Percentiles rank a stretch among this genome's conserved stretches.
Conservation (phyloP, 2,329 filamentous ascomycete genomes). For the Curvularia sp. region DNA sequence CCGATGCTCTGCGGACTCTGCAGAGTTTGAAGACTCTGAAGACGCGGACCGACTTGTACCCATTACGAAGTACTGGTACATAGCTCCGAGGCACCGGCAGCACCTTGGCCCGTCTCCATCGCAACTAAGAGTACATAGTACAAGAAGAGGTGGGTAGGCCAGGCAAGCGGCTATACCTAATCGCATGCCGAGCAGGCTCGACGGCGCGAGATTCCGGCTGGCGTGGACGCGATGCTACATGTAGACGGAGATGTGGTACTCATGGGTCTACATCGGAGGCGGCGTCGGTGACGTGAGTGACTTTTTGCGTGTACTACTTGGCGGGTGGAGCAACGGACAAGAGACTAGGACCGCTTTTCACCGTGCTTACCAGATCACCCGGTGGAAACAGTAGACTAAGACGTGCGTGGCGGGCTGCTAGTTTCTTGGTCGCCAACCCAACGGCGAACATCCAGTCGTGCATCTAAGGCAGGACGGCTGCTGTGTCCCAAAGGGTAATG, state of each 20-base stretch:
- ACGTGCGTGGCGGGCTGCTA: slow-evolving; percentile 2
- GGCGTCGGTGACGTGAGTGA: slow-evolving; percentile 21
- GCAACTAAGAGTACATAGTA: background rate
- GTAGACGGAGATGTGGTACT: slow-evolving; percentile 7
- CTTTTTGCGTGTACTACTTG: slow-evolving; percentile 16
- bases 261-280: slow-evolving; percentile 11
- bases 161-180: slow-evolving; percentile 5
- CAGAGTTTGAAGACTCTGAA: background rate
- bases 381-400: slow-evolving; percentile 12
- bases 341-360: slow-evolving; percentile 5
- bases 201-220: slow-evolving; percentile 13
- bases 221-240: slow-evolving; percentile 12
- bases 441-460: slow-evolving; percentile 15
- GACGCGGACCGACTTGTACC: background rate
- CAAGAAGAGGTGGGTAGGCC: background rate
- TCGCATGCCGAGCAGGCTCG: slow-evolving; percentile 4
- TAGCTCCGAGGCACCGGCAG: background rate
- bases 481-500: slow-evolving; percentile 16
- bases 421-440: slow-evolving; percentile 4
- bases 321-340: slow-evolving; percentile 14
- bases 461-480: slow-evolving; percentile 5
- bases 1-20: background rate
- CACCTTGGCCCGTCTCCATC: background rate
- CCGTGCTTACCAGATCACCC: slow-evolving; percentile 15
- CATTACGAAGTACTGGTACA: background rate